These are phyloP conservation scores for Pseudopithomyces chartarum DNA, from an alignment of 2,329 filamentous ascomycete species.

Conservation along the genomic window DNA sequence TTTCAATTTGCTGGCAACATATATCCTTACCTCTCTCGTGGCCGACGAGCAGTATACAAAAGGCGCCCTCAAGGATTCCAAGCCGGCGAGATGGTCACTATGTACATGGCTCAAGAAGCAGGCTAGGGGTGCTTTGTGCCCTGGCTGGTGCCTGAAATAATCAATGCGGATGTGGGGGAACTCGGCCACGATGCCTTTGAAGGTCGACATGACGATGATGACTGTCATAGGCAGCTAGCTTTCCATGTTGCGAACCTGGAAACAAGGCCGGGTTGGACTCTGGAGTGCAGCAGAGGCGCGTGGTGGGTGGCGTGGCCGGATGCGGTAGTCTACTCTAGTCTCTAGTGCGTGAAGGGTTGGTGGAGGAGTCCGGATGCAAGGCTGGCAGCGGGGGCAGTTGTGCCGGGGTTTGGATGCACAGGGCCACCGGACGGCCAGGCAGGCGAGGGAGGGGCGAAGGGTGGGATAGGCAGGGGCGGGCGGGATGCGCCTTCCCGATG, in stretches of 20 bases:
- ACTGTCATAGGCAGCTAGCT: neutral
- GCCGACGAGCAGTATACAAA: conserved; percentile 91
- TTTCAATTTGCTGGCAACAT: neutral
- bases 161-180: conserved; percentile 85
- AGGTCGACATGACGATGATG: conserved; percentile 37
- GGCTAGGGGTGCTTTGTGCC: conserved; percentile 68
- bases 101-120: conserved; percentile 94
- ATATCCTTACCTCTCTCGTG: conserved; percentile 67
- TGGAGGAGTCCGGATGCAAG: neutral
- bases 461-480: conserved; percentile 6
- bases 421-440: no score
- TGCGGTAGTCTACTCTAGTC: no score
- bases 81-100: conserved; percentile 82
- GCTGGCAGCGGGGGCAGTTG: neutral
- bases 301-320: neutral
- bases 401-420: neutral
- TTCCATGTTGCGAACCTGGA: neutral
- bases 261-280: neutral
- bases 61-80: conserved; percentile 75
- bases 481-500: conserved; percentile 2
- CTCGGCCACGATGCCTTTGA: conserved; percentile 56
- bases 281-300: no score
- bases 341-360: conserved; percentile 7
- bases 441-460: neutral
- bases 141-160: conserved; percentile 70